phyloP scores from a whole-genome alignment of 805 yeast species.

The Isabelozyma gotoi region DNA sequence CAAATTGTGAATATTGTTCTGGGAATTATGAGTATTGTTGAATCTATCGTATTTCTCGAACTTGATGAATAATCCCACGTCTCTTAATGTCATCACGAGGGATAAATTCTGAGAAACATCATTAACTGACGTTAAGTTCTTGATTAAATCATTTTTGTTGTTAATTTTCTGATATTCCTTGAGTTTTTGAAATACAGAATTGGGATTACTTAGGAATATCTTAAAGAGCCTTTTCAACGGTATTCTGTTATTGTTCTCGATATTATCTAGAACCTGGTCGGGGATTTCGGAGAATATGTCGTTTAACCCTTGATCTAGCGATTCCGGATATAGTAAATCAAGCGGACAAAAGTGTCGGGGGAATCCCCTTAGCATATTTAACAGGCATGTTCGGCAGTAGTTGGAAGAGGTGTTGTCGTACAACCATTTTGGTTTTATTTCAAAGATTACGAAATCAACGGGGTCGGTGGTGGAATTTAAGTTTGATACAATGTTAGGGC shows the following conservation, averaged over 20 bases:
- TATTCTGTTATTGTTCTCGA: constrained; percentile 21
- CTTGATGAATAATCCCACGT: constrained; percentile 52
- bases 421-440: constrained; percentile 66
- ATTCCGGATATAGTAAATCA: constrained; percentile 34
- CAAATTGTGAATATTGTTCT: constrained; percentile 25
- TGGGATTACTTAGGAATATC: constrained; percentile 29
- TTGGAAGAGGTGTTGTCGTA: constrained; percentile 40
- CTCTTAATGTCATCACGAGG: constrained; percentile 54
- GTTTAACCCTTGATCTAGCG: constrained; percentile 33
- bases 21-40: constrained; percentile 29
- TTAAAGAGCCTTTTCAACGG: constrained; percentile 35
- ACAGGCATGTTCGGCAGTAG: constrained; percentile 60
- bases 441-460: constrained; percentile 30
- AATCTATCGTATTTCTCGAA: constrained; percentile 28
- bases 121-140: constrained; percentile 24
- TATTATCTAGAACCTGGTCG: constrained; percentile 11
- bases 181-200: constrained; percentile 32
- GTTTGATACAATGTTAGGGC: not conserved
- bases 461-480: not conserved
- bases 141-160: constrained; percentile 29
- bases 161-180: constrained; percentile 33
- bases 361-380: constrained; percentile 34
- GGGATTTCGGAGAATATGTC: constrained; percentile 26
- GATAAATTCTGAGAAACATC: constrained; percentile 44
- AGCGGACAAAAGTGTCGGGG: constrained; percentile 47